A percentile compares a stretch with the other conserved stretches of the same genome.
These are phyloP conservation scores for Alternaria viburni DNA, from an alignment of 2,329 filamentous ascomycete species.

Conservation along the genomic window DNA sequence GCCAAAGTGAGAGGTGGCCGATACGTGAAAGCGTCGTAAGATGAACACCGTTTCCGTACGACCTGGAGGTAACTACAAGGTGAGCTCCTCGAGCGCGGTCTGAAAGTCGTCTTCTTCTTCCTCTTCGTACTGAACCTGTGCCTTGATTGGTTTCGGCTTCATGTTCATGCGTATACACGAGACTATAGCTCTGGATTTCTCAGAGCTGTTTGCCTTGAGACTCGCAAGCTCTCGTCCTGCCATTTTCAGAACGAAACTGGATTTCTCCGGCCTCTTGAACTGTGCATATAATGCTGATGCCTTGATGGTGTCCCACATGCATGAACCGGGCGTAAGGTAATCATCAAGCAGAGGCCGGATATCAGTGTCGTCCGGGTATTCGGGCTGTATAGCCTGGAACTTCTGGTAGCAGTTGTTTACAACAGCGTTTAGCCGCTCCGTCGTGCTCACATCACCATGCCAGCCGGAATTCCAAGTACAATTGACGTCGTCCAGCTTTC, in stretches of 20 bases:
- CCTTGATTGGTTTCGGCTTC: conserved; percentile 41
- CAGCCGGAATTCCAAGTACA: conserved; percentile 11
- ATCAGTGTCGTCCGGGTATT: conserved; percentile 8
- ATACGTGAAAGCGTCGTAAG: background rate
- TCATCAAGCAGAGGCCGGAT: conserved; percentile 20
- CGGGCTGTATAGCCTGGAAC: conserved; percentile 30
- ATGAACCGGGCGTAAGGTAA: conserved; percentile 16
- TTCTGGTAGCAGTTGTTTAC: conserved; percentile 26
- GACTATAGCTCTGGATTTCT: conserved; percentile 20
- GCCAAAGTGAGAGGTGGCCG: background rate
- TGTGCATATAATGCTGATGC: conserved; percentile 52
- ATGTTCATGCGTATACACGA: conserved; percentile 32
- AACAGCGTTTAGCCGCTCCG: conserved; percentile 15
- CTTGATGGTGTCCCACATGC: conserved; percentile 54
- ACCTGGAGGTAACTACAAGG: background rate
- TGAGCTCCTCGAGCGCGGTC: conserved; percentile 8
- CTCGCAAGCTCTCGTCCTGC: conserved; percentile 50
- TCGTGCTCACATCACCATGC: background rate
- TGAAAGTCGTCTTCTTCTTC: conserved; percentile 28
- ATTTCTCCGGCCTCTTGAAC: conserved; percentile 21
- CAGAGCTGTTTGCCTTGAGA: conserved; percentile 39
- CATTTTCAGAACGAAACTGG: conserved; percentile 47
- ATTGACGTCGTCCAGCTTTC: conserved; percentile 2
- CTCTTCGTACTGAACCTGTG: conserved; percentile 12
- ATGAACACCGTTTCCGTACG: background rate